Evolutionary conservation across 2,329 filamentous ascomycete genomes (phyloP).

Genomic region (Diaporthe vexans): DNA sequence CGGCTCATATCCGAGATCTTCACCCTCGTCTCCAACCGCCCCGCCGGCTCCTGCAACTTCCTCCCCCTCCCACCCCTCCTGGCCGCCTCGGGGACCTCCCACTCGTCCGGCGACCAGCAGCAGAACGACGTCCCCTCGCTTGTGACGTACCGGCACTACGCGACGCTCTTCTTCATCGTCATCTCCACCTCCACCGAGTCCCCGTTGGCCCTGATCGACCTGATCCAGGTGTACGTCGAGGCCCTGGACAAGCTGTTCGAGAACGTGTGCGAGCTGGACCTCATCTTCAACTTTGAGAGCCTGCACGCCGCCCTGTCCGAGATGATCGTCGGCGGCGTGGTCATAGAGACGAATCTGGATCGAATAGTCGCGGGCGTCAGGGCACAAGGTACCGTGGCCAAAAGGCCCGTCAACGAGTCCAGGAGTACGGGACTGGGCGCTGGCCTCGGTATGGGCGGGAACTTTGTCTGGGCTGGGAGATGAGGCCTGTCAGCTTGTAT

Average conservation of each 20-base stretch:
- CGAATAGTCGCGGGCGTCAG: slow-evolving; percentile 89
- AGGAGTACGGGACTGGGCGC: slow-evolving; percentile 61
- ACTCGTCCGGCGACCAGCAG: slow-evolving; percentile 71
- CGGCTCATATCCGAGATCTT: slow-evolving; percentile 98
- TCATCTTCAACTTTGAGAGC: slow-evolving; percentile 99
- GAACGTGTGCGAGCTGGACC: slow-evolving; percentile 97
- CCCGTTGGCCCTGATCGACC: slow-evolving; percentile 91
- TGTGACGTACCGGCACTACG: slow-evolving; percentile 98
- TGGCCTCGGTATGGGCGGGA: slow-evolving; percentile 69
- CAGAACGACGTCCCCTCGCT: slow-evolving; percentile 93
- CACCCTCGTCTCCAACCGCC: slow-evolving; percentile 91
- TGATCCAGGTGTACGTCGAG: slow-evolving; percentile 99
- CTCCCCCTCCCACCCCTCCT: slow-evolving; percentile 82
- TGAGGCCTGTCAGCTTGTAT: neutral
- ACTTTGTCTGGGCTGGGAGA: slow-evolving; percentile 67
- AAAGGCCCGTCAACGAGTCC: slow-evolving; percentile 82
- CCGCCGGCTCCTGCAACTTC: slow-evolving; percentile 96
- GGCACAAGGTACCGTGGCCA: slow-evolving; percentile 82
- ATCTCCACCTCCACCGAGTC: slow-evolving; percentile 98
- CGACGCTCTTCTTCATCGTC: slow-evolving; percentile 98
- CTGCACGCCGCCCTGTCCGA: slow-evolving; percentile 91
- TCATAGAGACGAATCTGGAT: slow-evolving; percentile 92
- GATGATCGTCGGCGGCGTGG: slow-evolving; percentile 96
- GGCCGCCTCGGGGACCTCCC: slow-evolving; percentile 73
- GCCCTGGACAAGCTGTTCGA: slow-evolving; percentile 95